Percentiles rank a stretch among this genome's conserved stretches.
phyloP scores from a whole-genome alignment of 495 filamentous ascomycete genomes.

The Friedmanniomyces simplex region DNA sequence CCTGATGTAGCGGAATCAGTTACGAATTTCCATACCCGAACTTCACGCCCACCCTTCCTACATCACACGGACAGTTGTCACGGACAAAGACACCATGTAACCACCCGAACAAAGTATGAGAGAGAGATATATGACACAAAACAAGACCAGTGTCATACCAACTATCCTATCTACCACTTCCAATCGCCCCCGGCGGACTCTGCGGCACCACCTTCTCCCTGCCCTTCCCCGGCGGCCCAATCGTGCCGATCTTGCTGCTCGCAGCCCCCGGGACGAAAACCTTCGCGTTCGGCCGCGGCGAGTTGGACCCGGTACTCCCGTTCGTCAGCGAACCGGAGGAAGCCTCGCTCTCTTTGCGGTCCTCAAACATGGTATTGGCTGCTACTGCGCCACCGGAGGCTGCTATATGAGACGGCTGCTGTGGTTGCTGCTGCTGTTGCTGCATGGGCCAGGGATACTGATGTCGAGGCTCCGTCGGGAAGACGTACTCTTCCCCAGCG shows the following conservation, averaged over 20 bases:
- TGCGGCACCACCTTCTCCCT: conserved; percentile 9
- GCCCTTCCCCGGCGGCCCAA: conserved; percentile 15
- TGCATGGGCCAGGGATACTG: conserved; percentile 10
- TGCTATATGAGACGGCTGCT: neutral
- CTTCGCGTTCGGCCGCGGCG: conserved; percentile 16
- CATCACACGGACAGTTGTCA: too few relatives aligned
- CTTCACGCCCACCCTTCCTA: too few relatives aligned
- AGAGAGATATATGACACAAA: neutral
- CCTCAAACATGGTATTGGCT: neutral
- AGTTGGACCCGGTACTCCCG: conserved; percentile 20
- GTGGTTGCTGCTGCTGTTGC: neutral
- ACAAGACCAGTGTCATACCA: neutral
- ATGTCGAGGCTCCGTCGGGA: neutral
- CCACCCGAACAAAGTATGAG: neutral
- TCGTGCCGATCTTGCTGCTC: conserved; percentile 3
- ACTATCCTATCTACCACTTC: conserved; percentile 21
- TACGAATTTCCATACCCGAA: too few relatives aligned
- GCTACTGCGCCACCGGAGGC: conserved; percentile 1
- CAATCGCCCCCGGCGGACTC: conserved; percentile 11
- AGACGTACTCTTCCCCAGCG: conserved; percentile 24
- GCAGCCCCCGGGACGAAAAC: conserved; percentile 8
- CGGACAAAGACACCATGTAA: too few relatives aligned
- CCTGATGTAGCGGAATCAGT: too few relatives aligned
- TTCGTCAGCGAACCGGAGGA: conserved; percentile 11
- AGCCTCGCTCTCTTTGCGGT: conserved; percentile 18